These are phyloP conservation scores for Epichloe aotearoae DNA, from an alignment of 2,329 filamentous ascomycete species.

Conservation along the genomic window DNA sequence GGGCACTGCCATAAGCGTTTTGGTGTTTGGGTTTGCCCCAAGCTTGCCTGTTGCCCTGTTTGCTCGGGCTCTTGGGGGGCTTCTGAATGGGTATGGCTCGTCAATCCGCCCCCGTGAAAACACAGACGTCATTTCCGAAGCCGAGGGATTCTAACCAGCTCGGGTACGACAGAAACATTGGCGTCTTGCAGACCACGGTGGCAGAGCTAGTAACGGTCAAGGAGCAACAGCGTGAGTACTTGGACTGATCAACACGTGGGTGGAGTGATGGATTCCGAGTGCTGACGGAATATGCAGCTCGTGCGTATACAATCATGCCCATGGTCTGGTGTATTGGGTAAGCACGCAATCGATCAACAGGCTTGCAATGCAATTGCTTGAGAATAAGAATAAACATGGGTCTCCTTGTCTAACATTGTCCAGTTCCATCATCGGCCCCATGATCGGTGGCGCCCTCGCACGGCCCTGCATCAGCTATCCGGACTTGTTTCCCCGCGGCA, in stretches of 20 bases:
- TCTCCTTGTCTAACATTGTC: conserved; percentile 4
- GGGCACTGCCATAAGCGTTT: conserved; percentile 84
- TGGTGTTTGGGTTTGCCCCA: conserved; percentile 81
- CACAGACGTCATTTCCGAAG: background rate
- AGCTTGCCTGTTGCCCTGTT: conserved; percentile 72
- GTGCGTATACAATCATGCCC: conserved; percentile 94
- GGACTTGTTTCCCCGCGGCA: conserved; percentile 53
- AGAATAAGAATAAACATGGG: background rate
- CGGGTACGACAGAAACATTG: conserved; percentile 59
- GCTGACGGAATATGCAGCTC: conserved; percentile 37
- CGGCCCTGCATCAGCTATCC: conserved; percentile 78
- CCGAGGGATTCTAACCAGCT: background rate
- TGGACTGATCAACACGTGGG: background rate
- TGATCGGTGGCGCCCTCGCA: conserved; percentile 80
- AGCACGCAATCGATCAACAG: conserved; percentile 14
- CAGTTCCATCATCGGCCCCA: conserved; percentile 81
- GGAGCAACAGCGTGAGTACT: conserved; percentile 68
- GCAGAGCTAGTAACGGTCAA: conserved; percentile 87
- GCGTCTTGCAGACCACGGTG: conserved; percentile 88
- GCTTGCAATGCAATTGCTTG: background rate
- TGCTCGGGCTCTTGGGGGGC: conserved; percentile 70
- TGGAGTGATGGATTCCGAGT: background rate
- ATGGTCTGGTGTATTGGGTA: conserved; percentile 94
- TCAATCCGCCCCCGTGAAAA: background rate
- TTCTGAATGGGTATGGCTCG: conserved; percentile 70